Percentiles rank a stretch among this genome's conserved stretches.
phyloP scores from a whole-genome alignment of 2,329 filamentous ascomycete species.

The Colletotrichum theobromicola region DNA sequence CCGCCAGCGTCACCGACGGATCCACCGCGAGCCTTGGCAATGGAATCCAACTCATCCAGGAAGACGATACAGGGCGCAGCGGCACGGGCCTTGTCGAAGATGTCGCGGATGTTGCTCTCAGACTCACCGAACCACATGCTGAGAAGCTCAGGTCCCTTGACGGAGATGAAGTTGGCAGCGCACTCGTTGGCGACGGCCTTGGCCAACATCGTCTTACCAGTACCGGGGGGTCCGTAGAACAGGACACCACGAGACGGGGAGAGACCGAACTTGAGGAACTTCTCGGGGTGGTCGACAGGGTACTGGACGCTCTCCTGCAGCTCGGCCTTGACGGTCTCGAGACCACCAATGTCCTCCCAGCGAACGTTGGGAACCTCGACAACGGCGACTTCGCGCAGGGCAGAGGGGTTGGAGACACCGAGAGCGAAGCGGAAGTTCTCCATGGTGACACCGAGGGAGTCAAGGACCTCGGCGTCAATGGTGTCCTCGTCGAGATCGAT shows the following conservation, averaged over 20 bases:
- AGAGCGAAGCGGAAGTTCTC: constrained; percentile 99
- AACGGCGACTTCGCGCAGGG: constrained; percentile 96
- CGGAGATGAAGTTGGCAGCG: constrained; percentile 98
- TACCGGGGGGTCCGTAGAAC: constrained; percentile 99
- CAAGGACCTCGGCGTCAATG: constrained; percentile 96
- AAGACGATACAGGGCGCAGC: constrained; percentile 98
- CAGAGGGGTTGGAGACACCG: constrained; percentile 97
- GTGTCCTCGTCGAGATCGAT: constrained; percentile 99
- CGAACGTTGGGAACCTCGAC: constrained; percentile 99
- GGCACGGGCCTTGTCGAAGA: constrained; percentile 99
- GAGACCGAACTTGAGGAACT: constrained; percentile 99
- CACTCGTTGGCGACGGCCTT: constrained; percentile 99
- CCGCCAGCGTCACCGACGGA: constrained; percentile 95
- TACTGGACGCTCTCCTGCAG: constrained; percentile 99
- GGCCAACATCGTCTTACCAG: constrained; percentile 99
- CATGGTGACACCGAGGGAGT: constrained; percentile 98
- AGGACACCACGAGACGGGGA: constrained; percentile 97
- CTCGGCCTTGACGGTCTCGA: constrained; percentile 98
- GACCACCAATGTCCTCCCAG: constrained; percentile 99
- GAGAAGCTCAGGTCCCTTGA: constrained; percentile 97
- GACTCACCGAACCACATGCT: constrained; percentile 99
- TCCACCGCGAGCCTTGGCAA: constrained; percentile 98
- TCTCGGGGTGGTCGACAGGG: constrained; percentile 98
- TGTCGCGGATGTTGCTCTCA: constrained; percentile 99
- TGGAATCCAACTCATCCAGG: constrained; percentile 97